Base-by-base conservation (phyloP, 441 rosid genomes). In the Eutrema salsugineum region DNA sequence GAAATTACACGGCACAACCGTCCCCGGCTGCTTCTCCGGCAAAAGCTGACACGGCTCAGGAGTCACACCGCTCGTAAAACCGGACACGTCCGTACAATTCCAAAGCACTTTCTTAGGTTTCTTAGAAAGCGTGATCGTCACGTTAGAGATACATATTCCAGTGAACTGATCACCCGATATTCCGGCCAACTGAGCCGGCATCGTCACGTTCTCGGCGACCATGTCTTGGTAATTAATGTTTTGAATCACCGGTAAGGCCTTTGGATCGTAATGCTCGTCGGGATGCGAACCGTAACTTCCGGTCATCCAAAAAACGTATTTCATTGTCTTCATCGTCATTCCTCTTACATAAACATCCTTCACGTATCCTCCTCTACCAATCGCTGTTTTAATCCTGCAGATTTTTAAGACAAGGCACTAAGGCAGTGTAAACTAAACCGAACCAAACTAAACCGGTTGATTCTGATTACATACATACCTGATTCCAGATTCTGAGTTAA, bases 211-310 rank as follows among this genome's bases (percentile, higher is more conserved):
- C 74, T 86, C 88, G 0, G 91, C 93, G 58, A 86, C 73, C 43
- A 84, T 68, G 33, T 88, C 93, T 10, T 84, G 77, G 61, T 83
- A 88, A 19, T 86, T 88, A 67, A 88, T 88, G 69, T 84, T 83
- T 62, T 78, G 70, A 51, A 88, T 80, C 40, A 69, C 82, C 3
- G 93, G 93, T 38, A 85, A 69, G 5, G 93, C 93, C 0, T 83
- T 82, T 0, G 89, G 88, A 78, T 88, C 85, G 48, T 82, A 86
- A 66, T 85, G 78, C 9, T 69, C 81, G 44, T 86, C 91, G 0
- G 94, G 88, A 38, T 88, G 94, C 11, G 87, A 81, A n/a, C 90
- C 90, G 27, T 88, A 88, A 24, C 83, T 83, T 24, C 93, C 93
- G 15, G 88, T 85, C 85, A 88, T 86, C 93, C 90, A 86, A 22